Evolutionary conservation across 305 asterid species (phyloP).

Genomic region (Andrographis paniculata): DNA sequence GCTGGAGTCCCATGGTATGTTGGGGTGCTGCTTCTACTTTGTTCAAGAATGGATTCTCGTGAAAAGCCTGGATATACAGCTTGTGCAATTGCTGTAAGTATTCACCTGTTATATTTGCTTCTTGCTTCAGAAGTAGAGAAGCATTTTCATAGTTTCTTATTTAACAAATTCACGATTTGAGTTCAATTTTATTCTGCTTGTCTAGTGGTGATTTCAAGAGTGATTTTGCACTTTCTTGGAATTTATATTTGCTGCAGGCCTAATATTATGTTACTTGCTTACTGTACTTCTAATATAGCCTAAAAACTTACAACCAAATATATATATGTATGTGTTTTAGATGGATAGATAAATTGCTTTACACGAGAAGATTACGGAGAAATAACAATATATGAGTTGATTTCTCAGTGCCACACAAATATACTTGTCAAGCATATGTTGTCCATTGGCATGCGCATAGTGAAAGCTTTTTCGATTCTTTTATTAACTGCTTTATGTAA

Average conservation of each 20-base stretch:
- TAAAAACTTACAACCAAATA: too few relatives aligned
- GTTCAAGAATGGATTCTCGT: constrained; percentile 67
- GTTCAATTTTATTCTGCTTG: not conserved
- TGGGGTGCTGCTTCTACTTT: constrained; percentile 49
- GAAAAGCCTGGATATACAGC: constrained; percentile 83
- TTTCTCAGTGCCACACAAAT: too few relatives aligned
- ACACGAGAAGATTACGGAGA: too few relatives aligned
- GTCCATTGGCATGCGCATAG: too few relatives aligned
- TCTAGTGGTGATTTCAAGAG: not conserved
- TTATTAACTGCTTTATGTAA: too few relatives aligned
- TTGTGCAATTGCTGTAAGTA: constrained; percentile 67
- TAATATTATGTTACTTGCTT: not conserved
- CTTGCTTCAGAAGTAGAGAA: not conserved
- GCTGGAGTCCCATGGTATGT: constrained; percentile 82
- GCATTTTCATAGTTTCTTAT: not conserved
- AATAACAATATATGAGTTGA: too few relatives aligned
- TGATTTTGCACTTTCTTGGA: constrained; percentile 1
- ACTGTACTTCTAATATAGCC: too few relatives aligned
- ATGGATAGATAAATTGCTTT: too few relatives aligned
- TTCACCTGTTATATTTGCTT: constrained; percentile 17
- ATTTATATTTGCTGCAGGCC: not conserved
- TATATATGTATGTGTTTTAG: too few relatives aligned
- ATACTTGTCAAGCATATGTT: too few relatives aligned
- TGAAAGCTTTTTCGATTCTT: too few relatives aligned
- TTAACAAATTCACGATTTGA: constrained; percentile 9